phyloP scores from a whole-genome alignment of 2,329 filamentous ascomycete genomes.

The Huntiella decipiens region DNA sequence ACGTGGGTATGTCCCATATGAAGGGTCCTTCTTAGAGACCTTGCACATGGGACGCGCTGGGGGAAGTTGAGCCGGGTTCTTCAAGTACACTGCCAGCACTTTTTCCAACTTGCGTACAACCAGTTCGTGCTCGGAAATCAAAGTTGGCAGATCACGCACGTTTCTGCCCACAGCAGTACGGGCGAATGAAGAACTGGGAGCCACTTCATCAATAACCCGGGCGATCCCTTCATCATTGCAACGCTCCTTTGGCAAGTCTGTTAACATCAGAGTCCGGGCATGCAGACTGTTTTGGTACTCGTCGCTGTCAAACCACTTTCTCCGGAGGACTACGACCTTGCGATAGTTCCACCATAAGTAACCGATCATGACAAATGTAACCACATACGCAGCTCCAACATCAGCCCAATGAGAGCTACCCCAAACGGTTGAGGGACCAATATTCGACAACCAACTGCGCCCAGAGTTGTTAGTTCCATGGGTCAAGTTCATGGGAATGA shows the following conservation, averaged over 20 bases:
- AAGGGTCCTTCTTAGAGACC: conserved; percentile 61
- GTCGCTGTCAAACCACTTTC: conserved; percentile 62
- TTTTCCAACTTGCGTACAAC: conserved; percentile 67
- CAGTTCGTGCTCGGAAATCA: conserved; percentile 70
- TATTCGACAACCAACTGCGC: conserved; percentile 32
- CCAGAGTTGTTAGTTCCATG: conserved; percentile 12
- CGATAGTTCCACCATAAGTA: conserved; percentile 88
- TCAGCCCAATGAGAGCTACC: conserved; percentile 37
- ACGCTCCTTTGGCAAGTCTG: conserved; percentile 58
- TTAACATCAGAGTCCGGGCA: conserved; percentile 48
- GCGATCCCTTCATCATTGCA: conserved; percentile 75
- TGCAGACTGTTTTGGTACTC: conserved; percentile 83
- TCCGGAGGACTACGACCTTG: conserved; percentile 49
- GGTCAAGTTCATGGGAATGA: conserved; percentile 62
- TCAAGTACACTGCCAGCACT: conserved; percentile 75
- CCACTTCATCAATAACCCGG: conserved; percentile 61
- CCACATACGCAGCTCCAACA: conserved; percentile 40
- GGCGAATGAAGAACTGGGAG: conserved; percentile 59
- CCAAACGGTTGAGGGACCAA: conserved; percentile 40
- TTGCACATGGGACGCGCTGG: conserved; percentile 57
- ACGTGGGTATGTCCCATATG: conserved; percentile 41
- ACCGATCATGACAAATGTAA: conserved; percentile 55
- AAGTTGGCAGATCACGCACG: conserved; percentile 68
- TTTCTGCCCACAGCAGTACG: conserved; percentile 74
- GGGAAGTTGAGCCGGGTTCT: conserved; percentile 66